phyloP scores from a whole-genome alignment of 495 filamentous ascomycete species.

The Penicillium robsamsonii region DNA sequence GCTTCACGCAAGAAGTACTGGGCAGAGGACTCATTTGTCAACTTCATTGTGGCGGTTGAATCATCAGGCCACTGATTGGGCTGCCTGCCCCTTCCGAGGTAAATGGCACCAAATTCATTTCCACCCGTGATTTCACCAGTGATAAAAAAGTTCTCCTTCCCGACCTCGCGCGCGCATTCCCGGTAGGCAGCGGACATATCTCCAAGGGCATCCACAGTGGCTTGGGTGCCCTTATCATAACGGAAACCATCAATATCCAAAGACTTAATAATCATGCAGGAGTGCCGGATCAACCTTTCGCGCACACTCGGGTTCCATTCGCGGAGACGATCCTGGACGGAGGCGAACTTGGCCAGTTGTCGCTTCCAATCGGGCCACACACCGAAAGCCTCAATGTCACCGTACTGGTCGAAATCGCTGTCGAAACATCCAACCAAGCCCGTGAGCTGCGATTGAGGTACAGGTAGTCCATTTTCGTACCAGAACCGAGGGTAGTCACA shows the following conservation, averaged over 20 bases:
- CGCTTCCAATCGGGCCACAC: conserved; percentile 65
- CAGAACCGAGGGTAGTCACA: conserved; percentile 69
- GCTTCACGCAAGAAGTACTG: conserved; percentile 57
- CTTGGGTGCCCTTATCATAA: conserved; percentile 65
- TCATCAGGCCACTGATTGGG: conserved; percentile 42
- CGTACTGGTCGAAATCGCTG: conserved; percentile 71
- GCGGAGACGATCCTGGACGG: conserved; percentile 70
- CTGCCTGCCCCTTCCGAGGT: conserved; percentile 63
- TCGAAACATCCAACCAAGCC: conserved; percentile 59
- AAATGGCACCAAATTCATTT: conserved; percentile 62
- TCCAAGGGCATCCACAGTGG: conserved; percentile 62
- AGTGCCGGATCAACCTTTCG: conserved; percentile 58
- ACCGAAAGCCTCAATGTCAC: conserved; percentile 66
- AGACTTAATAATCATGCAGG: conserved; percentile 60
- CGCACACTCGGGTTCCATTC: conserved; percentile 64
- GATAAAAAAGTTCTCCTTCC: conserved; percentile 65
- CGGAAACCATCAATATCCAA: conserved; percentile 69
- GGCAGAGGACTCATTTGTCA: conserved; percentile 44
- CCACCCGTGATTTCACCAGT: conserved; percentile 65
- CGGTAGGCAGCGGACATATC: conserved; percentile 53
- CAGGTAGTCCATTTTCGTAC: conserved; percentile 57
- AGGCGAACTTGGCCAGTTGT: conserved; percentile 70
- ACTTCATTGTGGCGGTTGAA: conserved; percentile 37
- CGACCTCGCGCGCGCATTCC: conserved; percentile 52
- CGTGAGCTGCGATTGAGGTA: conserved; percentile 44